These are phyloP conservation scores for Penicillium sp. DNA, from an alignment of 2,329 filamentous ascomycete species.

Conservation along the genomic window DNA sequence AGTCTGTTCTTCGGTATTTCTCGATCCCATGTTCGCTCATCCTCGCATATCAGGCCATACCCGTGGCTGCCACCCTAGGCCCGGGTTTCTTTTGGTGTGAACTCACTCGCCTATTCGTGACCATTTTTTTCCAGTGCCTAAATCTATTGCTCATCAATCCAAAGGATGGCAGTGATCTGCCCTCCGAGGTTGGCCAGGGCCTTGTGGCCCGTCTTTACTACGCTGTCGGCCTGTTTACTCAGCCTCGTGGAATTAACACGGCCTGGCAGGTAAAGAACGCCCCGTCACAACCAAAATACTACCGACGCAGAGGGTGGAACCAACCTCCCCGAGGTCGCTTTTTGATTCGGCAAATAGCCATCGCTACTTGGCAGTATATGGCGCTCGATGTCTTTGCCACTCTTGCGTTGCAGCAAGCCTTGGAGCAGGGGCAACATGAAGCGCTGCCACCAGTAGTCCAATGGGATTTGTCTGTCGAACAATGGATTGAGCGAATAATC, in stretches of 20 bases:
- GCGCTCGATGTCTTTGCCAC: slow-evolving; percentile 10
- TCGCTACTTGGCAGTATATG: slow-evolving; percentile 22
- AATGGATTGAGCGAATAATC: slow-evolving; percentile 11
- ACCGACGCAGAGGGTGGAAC: neutral
- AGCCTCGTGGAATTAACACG: slow-evolving; percentile 20
- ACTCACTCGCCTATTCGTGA: slow-evolving; percentile 3
- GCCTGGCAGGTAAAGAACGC: slow-evolving; percentile 21
- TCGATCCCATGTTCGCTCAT: slow-evolving; percentile 8
- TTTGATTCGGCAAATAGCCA: slow-evolving; percentile 17
- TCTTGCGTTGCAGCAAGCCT: neutral
- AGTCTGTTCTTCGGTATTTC: slow-evolving; percentile 11
- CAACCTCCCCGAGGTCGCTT: slow-evolving; percentile 10
- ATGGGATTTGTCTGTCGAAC: slow-evolving; percentile 7
- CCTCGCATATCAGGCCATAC: slow-evolving; percentile 3
- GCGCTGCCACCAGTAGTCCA: neutral
- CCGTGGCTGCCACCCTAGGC: neutral
- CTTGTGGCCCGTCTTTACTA: slow-evolving; percentile 1
- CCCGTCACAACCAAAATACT: slow-evolving; percentile 16
- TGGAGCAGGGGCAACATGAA: neutral
- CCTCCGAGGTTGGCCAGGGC: neutral
- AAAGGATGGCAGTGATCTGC: slow-evolving; percentile 1
- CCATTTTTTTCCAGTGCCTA: slow-evolving; percentile 4
- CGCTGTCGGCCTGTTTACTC: slow-evolving; percentile 3
- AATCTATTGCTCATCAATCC: slow-evolving; percentile 16
- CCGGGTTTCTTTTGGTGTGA: neutral